Conservation (phyloP, 768 basidiomycete species). For the Mrakia frigida region DNA sequence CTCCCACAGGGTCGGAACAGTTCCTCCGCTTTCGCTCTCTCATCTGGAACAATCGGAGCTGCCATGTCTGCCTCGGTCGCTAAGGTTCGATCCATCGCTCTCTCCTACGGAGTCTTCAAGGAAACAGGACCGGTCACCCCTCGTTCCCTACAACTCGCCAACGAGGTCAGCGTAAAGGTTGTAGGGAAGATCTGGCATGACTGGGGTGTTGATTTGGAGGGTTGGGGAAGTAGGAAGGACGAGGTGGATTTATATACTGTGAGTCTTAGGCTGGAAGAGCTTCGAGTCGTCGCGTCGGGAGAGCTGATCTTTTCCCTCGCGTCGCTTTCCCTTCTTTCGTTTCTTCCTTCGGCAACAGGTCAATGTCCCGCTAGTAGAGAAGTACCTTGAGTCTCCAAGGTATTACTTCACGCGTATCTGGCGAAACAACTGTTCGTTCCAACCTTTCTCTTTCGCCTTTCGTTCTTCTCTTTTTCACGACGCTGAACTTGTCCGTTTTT, state of each 20-base stretch:
- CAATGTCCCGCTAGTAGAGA: slow-evolving; percentile 77
- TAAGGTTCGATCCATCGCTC: slow-evolving; percentile 44
- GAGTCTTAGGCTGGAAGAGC: slow-evolving; percentile 56
- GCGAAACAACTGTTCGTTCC: slow-evolving; percentile 18
- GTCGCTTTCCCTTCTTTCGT: neutral
- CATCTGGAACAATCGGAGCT: slow-evolving; percentile 88
- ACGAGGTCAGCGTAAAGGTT: slow-evolving; percentile 62
- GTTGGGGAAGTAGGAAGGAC: slow-evolving; percentile 36
- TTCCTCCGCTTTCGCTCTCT: slow-evolving; percentile 76
- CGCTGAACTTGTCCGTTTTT: neutral
- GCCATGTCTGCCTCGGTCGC: slow-evolving; percentile 62
- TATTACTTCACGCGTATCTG: slow-evolving; percentile 27
- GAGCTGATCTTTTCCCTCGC: slow-evolving; percentile 35
- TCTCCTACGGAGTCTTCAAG: slow-evolving; percentile 55
- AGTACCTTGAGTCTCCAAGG: slow-evolving; percentile 48
- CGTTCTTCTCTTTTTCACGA: neutral
- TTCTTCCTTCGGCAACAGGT: slow-evolving; percentile 42
- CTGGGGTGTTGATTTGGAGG: slow-evolving; percentile 64
- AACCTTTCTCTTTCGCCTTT: neutral
- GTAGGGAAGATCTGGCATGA: slow-evolving; percentile 70
- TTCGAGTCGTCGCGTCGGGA: slow-evolving; percentile 42
- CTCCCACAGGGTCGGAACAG: slow-evolving; percentile 45
- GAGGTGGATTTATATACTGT: slow-evolving; percentile 35
- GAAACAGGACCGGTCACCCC: slow-evolving; percentile 58
- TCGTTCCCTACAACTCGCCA: slow-evolving; percentile 62